Evolutionary conservation across 768 basidiomycete genomes (phyloP).

Genomic region (Agrocybe praecox): DNA sequence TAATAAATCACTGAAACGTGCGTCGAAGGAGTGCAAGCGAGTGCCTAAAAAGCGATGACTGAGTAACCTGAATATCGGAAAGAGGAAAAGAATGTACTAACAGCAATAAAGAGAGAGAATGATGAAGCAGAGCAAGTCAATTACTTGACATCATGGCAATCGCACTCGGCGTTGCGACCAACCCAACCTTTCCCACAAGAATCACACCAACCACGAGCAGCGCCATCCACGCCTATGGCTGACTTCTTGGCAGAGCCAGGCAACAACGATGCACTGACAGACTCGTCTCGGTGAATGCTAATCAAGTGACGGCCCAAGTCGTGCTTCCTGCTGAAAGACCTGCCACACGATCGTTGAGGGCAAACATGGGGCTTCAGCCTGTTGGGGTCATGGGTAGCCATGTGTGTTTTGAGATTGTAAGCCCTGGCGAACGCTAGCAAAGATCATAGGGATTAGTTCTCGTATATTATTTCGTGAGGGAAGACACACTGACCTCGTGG

Average conservation of each 20-base stretch:
- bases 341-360: conserved; percentile 81
- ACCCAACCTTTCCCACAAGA: conserved; percentile 71
- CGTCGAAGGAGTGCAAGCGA: conserved; percentile 25
- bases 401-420: conserved; percentile 94
- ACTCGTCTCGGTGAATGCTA: conserved; percentile 80
- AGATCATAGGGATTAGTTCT: conserved; percentile 8
- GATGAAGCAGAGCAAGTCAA: conserved; percentile 4
- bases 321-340: conserved; percentile 94
- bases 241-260: conserved; percentile 37
- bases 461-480: background rate
- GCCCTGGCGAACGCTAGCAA: conserved; percentile 83
- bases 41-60: conserved; percentile 19
- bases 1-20: conserved; percentile 26
- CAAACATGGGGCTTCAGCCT: conserved; percentile 89
- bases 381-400: conserved; percentile 93
- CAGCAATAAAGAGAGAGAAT: conserved; percentile 29
- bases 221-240: conserved; percentile 71
- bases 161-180: conserved; percentile 55
- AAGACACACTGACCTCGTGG: conserved; percentile 58
- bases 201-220: conserved; percentile 70
- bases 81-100: conserved; percentile 17
- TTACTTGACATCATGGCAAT: conserved; percentile 70
- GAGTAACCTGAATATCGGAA: conserved; percentile 4
- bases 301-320: conserved; percentile 89
- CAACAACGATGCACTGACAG: conserved; percentile 43